phyloP scores from a whole-genome alignment of 352 stramenopile species.

The Phytophthora meadii region DNA sequence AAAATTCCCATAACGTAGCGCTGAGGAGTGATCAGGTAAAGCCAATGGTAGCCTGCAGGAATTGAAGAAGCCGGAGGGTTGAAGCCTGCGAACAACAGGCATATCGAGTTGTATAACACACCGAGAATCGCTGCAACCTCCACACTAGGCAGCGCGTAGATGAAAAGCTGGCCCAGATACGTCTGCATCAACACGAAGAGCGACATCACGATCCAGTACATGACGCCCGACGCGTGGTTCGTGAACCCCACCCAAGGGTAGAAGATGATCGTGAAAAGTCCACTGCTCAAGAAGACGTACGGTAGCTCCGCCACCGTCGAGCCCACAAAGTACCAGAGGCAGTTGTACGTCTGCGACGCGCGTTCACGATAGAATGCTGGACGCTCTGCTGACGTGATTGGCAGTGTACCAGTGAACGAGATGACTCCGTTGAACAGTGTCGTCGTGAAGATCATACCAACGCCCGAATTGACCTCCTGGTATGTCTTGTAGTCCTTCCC shows the following conservation, averaged over 20 bases:
- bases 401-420: constrained; percentile 10
- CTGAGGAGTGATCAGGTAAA: constrained; percentile 21
- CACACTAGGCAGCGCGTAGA: constrained; percentile 17
- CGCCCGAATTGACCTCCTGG: constrained; percentile 15
- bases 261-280: constrained; percentile 16
- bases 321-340: constrained; percentile 15
- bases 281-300: constrained; percentile 12
- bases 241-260: constrained; percentile 18
- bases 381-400: constrained; percentile 9
- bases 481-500: constrained; percentile 19
- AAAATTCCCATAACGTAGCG: constrained; percentile 15
- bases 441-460: constrained; percentile 9
- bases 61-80: constrained; percentile 15
- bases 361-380: constrained; percentile 9
- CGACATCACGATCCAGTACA: constrained; percentile 17
- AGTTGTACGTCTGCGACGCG: constrained; percentile 20
- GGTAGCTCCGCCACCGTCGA: constrained; percentile 12
- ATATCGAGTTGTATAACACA: constrained; percentile 20
- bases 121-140: constrained; percentile 15
- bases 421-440: constrained; percentile 17
- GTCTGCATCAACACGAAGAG: constrained; percentile 25
- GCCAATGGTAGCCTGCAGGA: constrained; percentile 16
- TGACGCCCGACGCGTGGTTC: constrained; percentile 15
- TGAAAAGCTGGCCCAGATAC: constrained; percentile 16
- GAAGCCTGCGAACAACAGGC: constrained; percentile 15